Conservation (phyloP, 176 grass and related monocot species). For the Aegilops longissima region DNA sequence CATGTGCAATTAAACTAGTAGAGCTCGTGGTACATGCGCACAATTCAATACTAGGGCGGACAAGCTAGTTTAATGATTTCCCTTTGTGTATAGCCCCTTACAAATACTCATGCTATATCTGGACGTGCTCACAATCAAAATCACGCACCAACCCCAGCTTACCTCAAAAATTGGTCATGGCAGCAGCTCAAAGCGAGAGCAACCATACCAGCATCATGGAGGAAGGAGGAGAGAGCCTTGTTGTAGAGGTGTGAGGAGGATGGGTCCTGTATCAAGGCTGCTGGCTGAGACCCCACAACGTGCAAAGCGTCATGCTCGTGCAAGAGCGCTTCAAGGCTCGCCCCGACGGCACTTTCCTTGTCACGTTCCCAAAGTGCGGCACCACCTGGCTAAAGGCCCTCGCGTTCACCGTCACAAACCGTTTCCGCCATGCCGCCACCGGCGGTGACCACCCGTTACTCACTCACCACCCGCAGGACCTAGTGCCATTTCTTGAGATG, state of each 20-base stretch:
- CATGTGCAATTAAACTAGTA: too few species aligned
- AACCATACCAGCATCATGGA: background rate
- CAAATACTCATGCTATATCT: background rate
- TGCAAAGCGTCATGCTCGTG: background rate
- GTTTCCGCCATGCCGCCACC: background rate
- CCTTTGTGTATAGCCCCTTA: background rate
- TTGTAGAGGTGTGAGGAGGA: background rate
- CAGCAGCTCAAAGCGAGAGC: background rate
- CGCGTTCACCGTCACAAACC: background rate
- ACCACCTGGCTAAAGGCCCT: too few species aligned
- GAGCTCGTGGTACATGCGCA: too few species aligned
- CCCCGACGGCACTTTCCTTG: background rate
- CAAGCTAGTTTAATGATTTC: too few species aligned
- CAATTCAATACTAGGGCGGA: too few species aligned
- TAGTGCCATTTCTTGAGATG: too few species aligned
- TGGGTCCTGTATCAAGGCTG: background rate
- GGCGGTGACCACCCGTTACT: background rate
- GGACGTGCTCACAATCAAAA: background rate
- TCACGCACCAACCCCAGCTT: background rate
- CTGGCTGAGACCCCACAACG: background rate
- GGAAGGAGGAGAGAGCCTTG: background rate
- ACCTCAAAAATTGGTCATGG: background rate
- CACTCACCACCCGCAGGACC: background rate
- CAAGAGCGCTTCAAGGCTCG: conserved; percentile 1
- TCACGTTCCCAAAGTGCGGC: background rate